These are phyloP conservation scores for Nosema granulosis DNA, from an alignment of 371 early-diverging fungal genomes.

Conservation along the genomic window DNA sequence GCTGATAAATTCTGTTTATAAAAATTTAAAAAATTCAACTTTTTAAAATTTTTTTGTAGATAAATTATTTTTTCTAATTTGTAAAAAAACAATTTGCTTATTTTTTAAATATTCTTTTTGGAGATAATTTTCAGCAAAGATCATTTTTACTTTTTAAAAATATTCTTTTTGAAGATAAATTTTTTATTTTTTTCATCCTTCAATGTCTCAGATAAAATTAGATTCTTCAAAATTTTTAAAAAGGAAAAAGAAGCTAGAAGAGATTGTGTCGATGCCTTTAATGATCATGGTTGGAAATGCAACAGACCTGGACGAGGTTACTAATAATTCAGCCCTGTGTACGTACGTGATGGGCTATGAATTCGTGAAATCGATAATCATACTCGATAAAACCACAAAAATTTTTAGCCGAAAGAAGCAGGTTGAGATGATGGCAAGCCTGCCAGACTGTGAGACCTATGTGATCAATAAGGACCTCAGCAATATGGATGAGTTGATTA, in stretches of 20 bases:
- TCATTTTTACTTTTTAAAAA: too few species aligned
- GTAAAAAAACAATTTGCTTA: too few species aligned
- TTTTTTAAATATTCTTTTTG: too few species aligned
- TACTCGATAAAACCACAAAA: constrained; percentile 47
- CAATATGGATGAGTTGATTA: constrained; percentile 43
- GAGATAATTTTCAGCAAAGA: too few species aligned
- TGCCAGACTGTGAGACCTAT: constrained; percentile 35
- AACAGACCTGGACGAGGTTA: constrained; percentile 59
- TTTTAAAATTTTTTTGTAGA: background rate
- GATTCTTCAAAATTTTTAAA: constrained; percentile 39
- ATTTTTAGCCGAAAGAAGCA: constrained; percentile 63
- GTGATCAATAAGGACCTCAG: constrained; percentile 58
- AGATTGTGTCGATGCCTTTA: constrained; percentile 45
- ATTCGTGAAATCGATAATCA: constrained; percentile 65
- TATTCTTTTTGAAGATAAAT: too few species aligned
- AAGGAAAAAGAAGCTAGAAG: constrained; percentile 39
- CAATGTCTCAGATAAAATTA: constrained; percentile 50
- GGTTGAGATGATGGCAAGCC: constrained; percentile 58
- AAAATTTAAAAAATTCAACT: background rate
- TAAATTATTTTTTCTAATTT: background rate
- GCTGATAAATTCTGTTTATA: background rate
- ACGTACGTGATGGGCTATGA: constrained; percentile 66
- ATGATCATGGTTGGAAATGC: constrained; percentile 64
- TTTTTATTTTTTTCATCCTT: constrained; percentile 17
- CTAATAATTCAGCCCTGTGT: constrained; percentile 65